These are phyloP conservation scores for Tetrahymena elliotti DNA, from an alignment of 73 alveolate species.

Conservation along the genomic window DNA sequence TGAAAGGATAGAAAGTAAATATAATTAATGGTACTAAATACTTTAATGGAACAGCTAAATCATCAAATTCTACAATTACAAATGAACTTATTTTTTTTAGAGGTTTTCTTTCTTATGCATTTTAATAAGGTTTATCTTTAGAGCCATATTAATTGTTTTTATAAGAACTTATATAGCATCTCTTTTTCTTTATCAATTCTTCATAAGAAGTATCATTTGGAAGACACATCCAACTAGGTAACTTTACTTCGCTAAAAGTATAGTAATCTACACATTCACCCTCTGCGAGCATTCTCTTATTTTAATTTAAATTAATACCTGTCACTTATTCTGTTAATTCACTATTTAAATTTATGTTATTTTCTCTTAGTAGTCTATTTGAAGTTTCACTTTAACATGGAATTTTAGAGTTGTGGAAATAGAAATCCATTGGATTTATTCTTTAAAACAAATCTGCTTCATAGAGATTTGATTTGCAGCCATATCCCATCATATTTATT, in stretches of 20 bases:
- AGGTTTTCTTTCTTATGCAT: not conserved
- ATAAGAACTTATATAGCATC: not conserved
- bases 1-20: not conserved
- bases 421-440: not conserved
- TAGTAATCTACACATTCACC: not conserved
- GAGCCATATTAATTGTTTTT: not conserved
- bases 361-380: not conserved
- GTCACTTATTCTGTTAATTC: not conserved
- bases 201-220: not conserved
- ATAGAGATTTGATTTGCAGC: not conserved
- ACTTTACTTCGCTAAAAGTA: not conserved
- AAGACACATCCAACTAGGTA: not conserved
- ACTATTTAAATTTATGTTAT: not conserved
- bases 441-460: not conserved
- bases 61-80: not conserved
- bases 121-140: not conserved
- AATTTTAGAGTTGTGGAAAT: not conserved
- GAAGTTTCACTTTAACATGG: not conserved
- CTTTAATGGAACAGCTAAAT: not conserved
- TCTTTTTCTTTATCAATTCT: not conserved
- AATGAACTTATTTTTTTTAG: not conserved
- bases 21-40: not conserved
- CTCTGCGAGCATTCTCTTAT: not conserved
- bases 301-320: not conserved
- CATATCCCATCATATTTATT: not conserved